These are phyloP conservation scores for Helichrysum umbraculigerum DNA, from an alignment of 129 eudicot species.

Conservation along the genomic window DNA sequence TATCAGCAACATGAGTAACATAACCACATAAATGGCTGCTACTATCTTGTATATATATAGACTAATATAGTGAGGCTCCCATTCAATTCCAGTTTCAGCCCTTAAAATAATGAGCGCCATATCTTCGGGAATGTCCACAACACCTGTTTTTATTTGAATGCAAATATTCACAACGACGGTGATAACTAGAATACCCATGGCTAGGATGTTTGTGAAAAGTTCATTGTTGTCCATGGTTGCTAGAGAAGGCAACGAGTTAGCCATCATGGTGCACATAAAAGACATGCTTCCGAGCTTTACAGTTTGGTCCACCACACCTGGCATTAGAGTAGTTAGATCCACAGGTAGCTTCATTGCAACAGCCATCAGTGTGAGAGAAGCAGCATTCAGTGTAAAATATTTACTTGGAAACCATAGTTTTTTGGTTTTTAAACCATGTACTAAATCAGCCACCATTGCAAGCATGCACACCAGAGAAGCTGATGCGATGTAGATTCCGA, in stretches of 20 bases:
- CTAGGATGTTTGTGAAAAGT: slow-evolving; percentile 26
- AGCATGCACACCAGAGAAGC: slow-evolving; percentile 9
- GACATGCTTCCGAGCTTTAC: slow-evolving; percentile 25
- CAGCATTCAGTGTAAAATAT: slow-evolving; percentile 32
- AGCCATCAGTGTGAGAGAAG: slow-evolving; percentile 4
- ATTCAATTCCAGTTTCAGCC: too few relatives aligned
- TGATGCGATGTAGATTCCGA: slow-evolving; percentile 18
- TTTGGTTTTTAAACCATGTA: not conserved
- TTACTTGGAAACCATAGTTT: slow-evolving; percentile 39
- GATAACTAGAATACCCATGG: slow-evolving; percentile 33
- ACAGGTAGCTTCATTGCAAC: slow-evolving; percentile 7
- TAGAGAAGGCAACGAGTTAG: slow-evolving; percentile 31
- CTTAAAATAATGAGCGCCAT: too few relatives aligned
- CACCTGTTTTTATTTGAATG: slow-evolving; percentile 17
- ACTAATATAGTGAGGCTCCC: too few relatives aligned
- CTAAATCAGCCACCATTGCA: slow-evolving; percentile 18
- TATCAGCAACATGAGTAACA: too few relatives aligned
- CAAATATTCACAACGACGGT: slow-evolving; percentile 32
- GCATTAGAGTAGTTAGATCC: slow-evolving; percentile 13
- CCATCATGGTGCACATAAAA: slow-evolving; percentile 34
- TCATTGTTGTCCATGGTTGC: slow-evolving; percentile 22
- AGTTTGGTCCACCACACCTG: not conserved
- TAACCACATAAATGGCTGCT: too few relatives aligned
- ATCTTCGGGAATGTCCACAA: not conserved
- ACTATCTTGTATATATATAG: too few relatives aligned